phyloP scores from a whole-genome alignment of 2,329 filamentous ascomycete genomes.

The Thermochaetoides dissita region DNA sequence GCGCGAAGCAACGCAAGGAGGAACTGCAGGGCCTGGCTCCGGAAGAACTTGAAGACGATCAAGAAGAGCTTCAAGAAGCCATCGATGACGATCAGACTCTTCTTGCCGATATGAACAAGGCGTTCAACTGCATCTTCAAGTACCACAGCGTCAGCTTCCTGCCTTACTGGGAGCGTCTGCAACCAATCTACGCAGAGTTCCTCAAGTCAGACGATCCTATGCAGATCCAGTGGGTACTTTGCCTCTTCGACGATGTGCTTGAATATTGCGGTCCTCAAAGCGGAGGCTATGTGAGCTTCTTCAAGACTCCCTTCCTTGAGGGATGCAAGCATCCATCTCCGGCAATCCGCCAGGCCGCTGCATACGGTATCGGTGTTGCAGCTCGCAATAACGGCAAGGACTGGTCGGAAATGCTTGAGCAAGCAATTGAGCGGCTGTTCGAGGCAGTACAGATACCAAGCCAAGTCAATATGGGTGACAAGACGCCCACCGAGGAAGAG shows the following conservation, averaged over 20 bases:
- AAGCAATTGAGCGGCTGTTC: constrained; percentile 69
- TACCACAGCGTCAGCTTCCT: constrained; percentile 80
- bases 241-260: constrained; percentile 94
- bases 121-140: constrained; percentile 98
- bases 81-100: constrained; percentile 96
- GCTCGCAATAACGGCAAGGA: constrained; percentile 78
- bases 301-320: constrained; percentile 72
- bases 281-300: constrained; percentile 72
- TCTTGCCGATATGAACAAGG: constrained; percentile 98
- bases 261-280: constrained; percentile 90
- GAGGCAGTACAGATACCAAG: constrained; percentile 69
- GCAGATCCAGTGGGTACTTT: constrained; percentile 95
- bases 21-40: constrained; percentile 59
- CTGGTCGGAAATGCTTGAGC: constrained; percentile 79
- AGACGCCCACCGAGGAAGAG: too few relatives aligned
- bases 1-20: constrained; percentile 70
- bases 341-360: constrained; percentile 87
- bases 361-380: constrained; percentile 90
- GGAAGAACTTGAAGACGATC: constrained; percentile 78
- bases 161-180: constrained; percentile 71
- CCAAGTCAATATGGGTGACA: background rate
- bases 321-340: constrained; percentile 77
- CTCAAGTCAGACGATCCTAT: constrained; percentile 70
- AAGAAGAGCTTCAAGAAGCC: constrained; percentile 73
- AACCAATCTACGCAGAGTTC: constrained; percentile 75